Percentiles rank a stretch among this genome's conserved stretches.
Evolutionary conservation across 768 basidiomycete genomes (phyloP).

Genomic region (Lentinus brumalis): DNA sequence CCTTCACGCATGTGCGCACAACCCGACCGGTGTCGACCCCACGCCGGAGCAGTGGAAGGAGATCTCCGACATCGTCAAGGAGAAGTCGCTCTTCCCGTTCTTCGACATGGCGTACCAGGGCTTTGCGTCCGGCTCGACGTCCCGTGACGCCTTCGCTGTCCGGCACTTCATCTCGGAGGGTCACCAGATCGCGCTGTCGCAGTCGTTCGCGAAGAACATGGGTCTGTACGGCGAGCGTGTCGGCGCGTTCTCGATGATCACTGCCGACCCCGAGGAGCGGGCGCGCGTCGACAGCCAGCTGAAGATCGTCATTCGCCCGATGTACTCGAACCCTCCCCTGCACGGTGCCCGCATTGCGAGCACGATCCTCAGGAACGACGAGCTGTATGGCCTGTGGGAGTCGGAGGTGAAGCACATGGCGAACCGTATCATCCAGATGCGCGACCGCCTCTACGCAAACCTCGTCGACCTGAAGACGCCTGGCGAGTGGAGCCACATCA

Average conservation of each 20-base stretch:
- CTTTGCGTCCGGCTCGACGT: slow-evolving; percentile 92
- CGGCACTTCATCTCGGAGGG: slow-evolving; percentile 91
- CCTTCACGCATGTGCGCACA: slow-evolving; percentile 97
- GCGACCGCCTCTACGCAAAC: slow-evolving; percentile 77
- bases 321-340: slow-evolving; percentile 97
- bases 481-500: slow-evolving; percentile 94
- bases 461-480: slow-evolving; percentile 86
- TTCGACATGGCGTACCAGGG: slow-evolving; percentile 99
- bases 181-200: slow-evolving; percentile 87
- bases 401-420: slow-evolving; percentile 95
- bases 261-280: slow-evolving; percentile 70
- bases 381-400: slow-evolving; percentile 87
- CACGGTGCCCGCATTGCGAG: slow-evolving; percentile 88
- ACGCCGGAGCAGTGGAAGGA: slow-evolving; percentile 91
- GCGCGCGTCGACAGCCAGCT: slow-evolving; percentile 90
- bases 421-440: slow-evolving; percentile 90
- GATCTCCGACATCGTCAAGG: slow-evolving; percentile 84
- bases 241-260: slow-evolving; percentile 90
- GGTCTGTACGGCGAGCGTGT: slow-evolving; percentile 98
- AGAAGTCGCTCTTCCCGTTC: slow-evolving; percentile 93
- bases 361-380: slow-evolving; percentile 74
- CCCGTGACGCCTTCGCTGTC: slow-evolving; percentile 91
- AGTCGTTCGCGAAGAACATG: slow-evolving; percentile 99
- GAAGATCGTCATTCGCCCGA: slow-evolving; percentile 92
- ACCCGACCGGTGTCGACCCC: slow-evolving; percentile 98